Evolutionary conservation across 2,329 filamentous ascomycete species (phyloP), one percentile per base, ranked within the genome.

Genomic region (Leptographium flavum): DNA sequence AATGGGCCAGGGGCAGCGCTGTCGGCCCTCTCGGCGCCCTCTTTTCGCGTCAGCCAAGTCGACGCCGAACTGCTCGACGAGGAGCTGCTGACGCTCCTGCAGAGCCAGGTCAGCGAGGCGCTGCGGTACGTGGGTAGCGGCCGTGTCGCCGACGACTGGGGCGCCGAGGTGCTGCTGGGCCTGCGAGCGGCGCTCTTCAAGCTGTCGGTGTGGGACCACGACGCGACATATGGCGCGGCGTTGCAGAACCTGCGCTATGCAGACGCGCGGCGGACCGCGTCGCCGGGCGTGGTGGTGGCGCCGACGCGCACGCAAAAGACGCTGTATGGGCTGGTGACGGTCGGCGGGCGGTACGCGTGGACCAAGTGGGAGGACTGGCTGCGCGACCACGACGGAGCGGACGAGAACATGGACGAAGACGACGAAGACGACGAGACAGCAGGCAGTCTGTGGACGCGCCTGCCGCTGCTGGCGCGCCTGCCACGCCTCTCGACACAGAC

Each of bases 11-110:
- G 15, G n/a, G 4, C 14, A 8, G n/a, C 40, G 21, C 7, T 11
- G 3, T 33, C 39, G 8, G 76, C 40, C 3, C 11, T 21, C 21
- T 43, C 41, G 17, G 9, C 19, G 17, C 33, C 33, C 3, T 37
- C 85, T 11, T 95, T 94, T 60, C 81, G 92, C 45, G 92, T 98
- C 25, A 87, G 90, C 25, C 92, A 98, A 64, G 86, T 96, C 37
- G 92, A 98, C 62, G 87, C 92, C 32, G 92, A 96, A 62, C 70
- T 98, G 42, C 73, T 98, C 17, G 92, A 98, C 61, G 87, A 94
- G 58, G 92, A 96, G 65, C 71, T 98, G 39, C 70, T 96, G 22
- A 76, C 77, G n/a, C 71, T 96, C 52, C 68, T 98, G 48, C 87
- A 84, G 58, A 77, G 74, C 6, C 90, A 98, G 63, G 86, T 92